These are phyloP conservation scores for Sanghuangporus weigelae DNA, from an alignment of 1,284 basidiomycete genomes.

Conservation along the genomic window DNA sequence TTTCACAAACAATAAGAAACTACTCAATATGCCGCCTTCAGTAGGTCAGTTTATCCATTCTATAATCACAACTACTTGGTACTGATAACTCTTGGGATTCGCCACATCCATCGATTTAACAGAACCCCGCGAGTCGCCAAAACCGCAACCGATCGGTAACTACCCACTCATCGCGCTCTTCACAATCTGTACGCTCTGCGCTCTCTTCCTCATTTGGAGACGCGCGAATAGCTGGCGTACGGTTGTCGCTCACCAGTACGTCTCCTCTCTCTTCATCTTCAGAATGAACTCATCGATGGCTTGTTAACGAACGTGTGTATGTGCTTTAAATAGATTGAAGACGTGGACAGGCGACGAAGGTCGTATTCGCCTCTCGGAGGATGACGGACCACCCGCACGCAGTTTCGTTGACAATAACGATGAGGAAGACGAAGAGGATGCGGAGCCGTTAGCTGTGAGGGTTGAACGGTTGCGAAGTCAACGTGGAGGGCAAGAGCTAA, in stretches of 20 bases:
- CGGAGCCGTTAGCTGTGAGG: constrained; percentile 19
- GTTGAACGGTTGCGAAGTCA: constrained; percentile 6
- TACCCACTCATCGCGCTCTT: constrained; percentile 50
- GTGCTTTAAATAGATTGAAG: constrained; percentile 43
- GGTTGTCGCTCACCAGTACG: constrained; percentile 63
- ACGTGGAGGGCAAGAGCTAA: not conserved
- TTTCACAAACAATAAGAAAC: too few relatives aligned
- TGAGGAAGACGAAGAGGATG: constrained; percentile 40
- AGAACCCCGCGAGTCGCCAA: constrained; percentile 58
- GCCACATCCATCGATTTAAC: not conserved
- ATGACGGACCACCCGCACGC: constrained; percentile 62
- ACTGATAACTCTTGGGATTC: not conserved
- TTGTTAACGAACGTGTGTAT: not conserved
- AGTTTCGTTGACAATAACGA: constrained; percentile 62
- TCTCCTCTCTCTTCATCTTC: constrained; percentile 9
- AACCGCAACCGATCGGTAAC: constrained; percentile 60
- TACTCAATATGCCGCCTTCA: constrained; percentile 4
- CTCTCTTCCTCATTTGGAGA: constrained; percentile 62
- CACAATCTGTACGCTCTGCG: constrained; percentile 54
- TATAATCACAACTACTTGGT: not conserved
- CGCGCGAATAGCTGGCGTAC: constrained; percentile 50
- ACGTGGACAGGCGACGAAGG: constrained; percentile 52
- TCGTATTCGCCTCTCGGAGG: constrained; percentile 60
- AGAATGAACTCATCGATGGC: not conserved
- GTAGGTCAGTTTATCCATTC: not conserved